Evolutionary conservation across 139 green algal genomes (phyloP).

Genomic region (Coccomyxa sp.): DNA sequence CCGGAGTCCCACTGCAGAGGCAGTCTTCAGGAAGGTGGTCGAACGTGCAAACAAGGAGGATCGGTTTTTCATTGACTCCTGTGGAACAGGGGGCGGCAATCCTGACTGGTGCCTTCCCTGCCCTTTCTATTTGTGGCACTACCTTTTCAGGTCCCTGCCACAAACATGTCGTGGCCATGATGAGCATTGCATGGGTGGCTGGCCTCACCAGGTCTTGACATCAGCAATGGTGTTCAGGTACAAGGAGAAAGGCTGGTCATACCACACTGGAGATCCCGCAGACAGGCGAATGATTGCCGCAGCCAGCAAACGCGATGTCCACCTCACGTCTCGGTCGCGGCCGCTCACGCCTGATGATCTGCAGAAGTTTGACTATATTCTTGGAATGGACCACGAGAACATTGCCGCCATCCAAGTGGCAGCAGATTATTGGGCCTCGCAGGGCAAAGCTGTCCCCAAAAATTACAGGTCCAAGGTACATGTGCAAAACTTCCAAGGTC

Average conservation of each 20-base stretch:
- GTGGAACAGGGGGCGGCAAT: conserved; percentile 81
- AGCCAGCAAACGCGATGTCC: conserved; percentile 62
- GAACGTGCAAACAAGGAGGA: conserved; percentile 56
- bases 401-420: conserved; percentile 47
- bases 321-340: conserved; percentile 78
- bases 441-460: conserved; percentile 5
- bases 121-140: neutral
- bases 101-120: conserved; percentile 31
- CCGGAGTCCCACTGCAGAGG: conserved; percentile 87
- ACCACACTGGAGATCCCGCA: conserved; percentile 78
- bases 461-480: conserved; percentile 24
- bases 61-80: conserved; percentile 86
- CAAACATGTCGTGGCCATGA: neutral
- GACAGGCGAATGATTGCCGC: conserved; percentile 80
- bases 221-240: conserved; percentile 38
- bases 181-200: too few species aligned
- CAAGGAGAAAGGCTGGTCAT: conserved; percentile 59
- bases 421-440: conserved; percentile 34
- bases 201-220: neutral
- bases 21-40: conserved; percentile 81
- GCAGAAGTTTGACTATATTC: conserved; percentile 76
- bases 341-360: conserved; percentile 83
- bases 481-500: too few species aligned
- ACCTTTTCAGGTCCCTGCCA: neutral
- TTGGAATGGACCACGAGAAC: conserved; percentile 88